phyloP scores from a whole-genome alignment of 2,329 filamentous ascomycete species.

The Penicillium decumbens region DNA sequence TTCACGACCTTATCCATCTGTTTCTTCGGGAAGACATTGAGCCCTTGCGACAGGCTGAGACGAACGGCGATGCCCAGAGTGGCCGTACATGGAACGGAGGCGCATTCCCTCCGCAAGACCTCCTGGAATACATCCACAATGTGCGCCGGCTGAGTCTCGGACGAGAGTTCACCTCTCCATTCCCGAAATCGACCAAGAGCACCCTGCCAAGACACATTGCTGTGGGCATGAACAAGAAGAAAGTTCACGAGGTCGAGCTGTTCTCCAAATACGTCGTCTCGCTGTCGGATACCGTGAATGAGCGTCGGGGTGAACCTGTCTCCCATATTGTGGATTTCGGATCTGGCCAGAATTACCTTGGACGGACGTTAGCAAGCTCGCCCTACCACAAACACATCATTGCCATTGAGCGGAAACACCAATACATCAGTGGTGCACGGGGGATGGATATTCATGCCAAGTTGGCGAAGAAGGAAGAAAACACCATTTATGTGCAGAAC shows the following conservation, averaged over 20 bases:
- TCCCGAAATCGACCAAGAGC: conserved; percentile 25
- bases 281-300: conserved; percentile 55
- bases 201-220: conserved; percentile 66
- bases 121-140: conserved; percentile 67
- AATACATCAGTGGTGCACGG: conserved; percentile 81
- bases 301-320: conserved; percentile 49
- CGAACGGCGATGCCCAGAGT: conserved; percentile 3
- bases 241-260: conserved; percentile 85
- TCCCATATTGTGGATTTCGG: conserved; percentile 94
- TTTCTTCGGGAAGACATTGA: conserved; percentile 72
- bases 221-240: conserved; percentile 93
- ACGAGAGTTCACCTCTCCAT: conserved; percentile 53
- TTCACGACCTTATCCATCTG: conserved; percentile 73
- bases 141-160: conserved; percentile 66
- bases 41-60: conserved; percentile 25
- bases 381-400: conserved; percentile 85
- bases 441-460: conserved; percentile 79
- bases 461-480: conserved; percentile 66
- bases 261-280: conserved; percentile 81
- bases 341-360: conserved; percentile 93
- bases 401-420: conserved; percentile 80
- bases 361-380: conserved; percentile 74
- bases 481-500: conserved; percentile 69
- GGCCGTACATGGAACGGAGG: conserved; percentile 42
- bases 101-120: conserved; percentile 47